Base-by-base conservation (phyloP, 345 rosid species). In the Psidium guajava region DNA sequence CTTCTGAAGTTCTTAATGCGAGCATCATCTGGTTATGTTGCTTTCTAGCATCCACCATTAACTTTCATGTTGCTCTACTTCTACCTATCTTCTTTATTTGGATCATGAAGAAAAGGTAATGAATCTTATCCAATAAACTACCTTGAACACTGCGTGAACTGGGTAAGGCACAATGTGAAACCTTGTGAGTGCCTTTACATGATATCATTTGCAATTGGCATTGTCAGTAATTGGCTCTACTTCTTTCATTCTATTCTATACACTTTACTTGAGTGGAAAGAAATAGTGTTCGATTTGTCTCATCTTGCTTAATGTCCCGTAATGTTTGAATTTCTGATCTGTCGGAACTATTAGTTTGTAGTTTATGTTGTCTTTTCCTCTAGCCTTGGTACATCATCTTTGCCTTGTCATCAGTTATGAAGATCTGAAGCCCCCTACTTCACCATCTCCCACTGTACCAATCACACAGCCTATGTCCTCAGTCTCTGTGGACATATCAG, bases 341-440 rank as follows among this genome's bases (percentile, higher is more conserved):
- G 18, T 36, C 4, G 47, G 77, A 64, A 64, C 44, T 42, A 32
- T 32, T 69, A 69, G 21, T 69, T 69, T 69, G 80, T 69, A 18
- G 47, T 69, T 69, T 36, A 36, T 36, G 80, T 36, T 18, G 75
- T 64, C 32, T 28, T 64, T 36, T 6, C 75, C 75, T 18, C 75
- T 64, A 32, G 24, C 75, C 44, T 64, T 64, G 75, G 75, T 64
- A 64, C 75, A 16, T 64, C 36, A 22, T 52, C 25, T 36, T 82
- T 15, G 11, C 56, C 49, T 56, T 80, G 75, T 36, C 61, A 55
- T 59, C 87, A 86, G 87, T 28, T 86, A 86, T 28, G 87, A 86
- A 28, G 77, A 52, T 28, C 82, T 82, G 25, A 86, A 86, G 81
- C 87, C 87, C 82, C 84, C 87, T 36, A 49, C 84, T 86, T 86